Base-by-base conservation (phyloP, 352 stramenopile species). In the Globisporangium nodosum region DNA sequence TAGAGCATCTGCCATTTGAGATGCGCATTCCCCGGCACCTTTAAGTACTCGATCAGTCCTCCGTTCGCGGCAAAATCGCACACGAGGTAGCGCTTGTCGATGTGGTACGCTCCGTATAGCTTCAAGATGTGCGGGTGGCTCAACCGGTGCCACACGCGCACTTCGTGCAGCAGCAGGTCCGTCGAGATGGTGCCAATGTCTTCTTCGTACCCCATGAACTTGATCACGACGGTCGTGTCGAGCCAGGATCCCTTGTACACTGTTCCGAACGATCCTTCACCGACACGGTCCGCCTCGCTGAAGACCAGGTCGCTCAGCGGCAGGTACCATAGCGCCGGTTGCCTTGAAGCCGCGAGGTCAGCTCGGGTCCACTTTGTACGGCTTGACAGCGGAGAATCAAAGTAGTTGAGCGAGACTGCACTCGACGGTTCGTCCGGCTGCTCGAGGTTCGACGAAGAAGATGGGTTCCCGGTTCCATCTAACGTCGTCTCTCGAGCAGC, bases 161-260 rank as follows among this genome's bases (percentile, higher is more conserved):
- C 43, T 27, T 49, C 43, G 43, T 49, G 43, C 43, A 49, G 43
- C 43, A 49, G 43, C 20, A 49, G 24, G 45, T 49, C 45, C n/a
- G 45, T 49, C n/a, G 45, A 18, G 45, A 49, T 49, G n/a, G n/a
- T 49, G 2, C n/a, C 45, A 3, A 8, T n/a, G 45, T 49, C 45
- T 27, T 27, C 24, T 27, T 27, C 24, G 24, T 27, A 27, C 24
- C 24, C 24, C 24, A 27, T 27, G 24, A 31, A 49, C 45, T 49
- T 49, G 45, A 49, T 8, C n/a, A 49, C 45, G 5, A 49, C 45
- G 16, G 45, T 7, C 45, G n/a, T 24, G 45, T 15, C 45, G 45
- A 49, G 20, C 45, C 45, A 49, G n/a, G 8, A 30, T n/a, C 45
- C 45, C 15, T 16, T 49, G n/a, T 27, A 49, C 45, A 49, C 45